Evolutionary conservation across 352 stramenopile species (phyloP), one percentile per base, ranked within the genome.

Genomic region (Globisporangium mamillatum): DNA sequence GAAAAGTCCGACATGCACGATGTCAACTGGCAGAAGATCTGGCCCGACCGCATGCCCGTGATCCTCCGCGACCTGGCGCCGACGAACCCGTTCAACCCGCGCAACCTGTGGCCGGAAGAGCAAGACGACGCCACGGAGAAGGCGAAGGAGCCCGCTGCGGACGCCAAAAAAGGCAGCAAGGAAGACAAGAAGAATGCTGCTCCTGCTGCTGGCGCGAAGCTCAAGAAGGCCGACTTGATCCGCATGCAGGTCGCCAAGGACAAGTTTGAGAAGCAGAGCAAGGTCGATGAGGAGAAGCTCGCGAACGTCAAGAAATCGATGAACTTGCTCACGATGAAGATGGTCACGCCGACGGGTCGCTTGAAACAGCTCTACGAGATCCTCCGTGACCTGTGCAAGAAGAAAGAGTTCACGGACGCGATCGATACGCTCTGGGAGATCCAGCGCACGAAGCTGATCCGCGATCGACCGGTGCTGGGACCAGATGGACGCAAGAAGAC

Each of bases 11-110:
- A 86, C 29, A 86, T 95, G 80, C 83, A 84, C 74, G 88, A 94
- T 68, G 88, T 95, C 36, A 93, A 93, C 76, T 95, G 88, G 88
- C 86, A 95, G 74, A 95, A 95, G 75, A 76, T 95, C 54, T 95
- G 87, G 82, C 88, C 88, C 12, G 84, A 95, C 75, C 85, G 88
- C 67, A 95, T 95, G 81, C 88, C 88, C 46, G 86, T 95, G 75
- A 95, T 95, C 65, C 75, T 95, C 65, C 88, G 88, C 32, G 86
- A 95, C 56, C 66, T 95, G 63, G 88, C 88, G 65, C 88, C 88
- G 12, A 92, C 82, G 38, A 95, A 95, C 67, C 86, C 88, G 29
- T 95, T 95, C 76, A 94, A 95, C 76, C 88, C 88, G 50, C 87
- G 84, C 54, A 93, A 94, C 58, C 64, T 95, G 59, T 95, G 88